Conservation (phyloP, 2,329 filamentous ascomycete genomes). For the Penicillium nordicum region DNA sequence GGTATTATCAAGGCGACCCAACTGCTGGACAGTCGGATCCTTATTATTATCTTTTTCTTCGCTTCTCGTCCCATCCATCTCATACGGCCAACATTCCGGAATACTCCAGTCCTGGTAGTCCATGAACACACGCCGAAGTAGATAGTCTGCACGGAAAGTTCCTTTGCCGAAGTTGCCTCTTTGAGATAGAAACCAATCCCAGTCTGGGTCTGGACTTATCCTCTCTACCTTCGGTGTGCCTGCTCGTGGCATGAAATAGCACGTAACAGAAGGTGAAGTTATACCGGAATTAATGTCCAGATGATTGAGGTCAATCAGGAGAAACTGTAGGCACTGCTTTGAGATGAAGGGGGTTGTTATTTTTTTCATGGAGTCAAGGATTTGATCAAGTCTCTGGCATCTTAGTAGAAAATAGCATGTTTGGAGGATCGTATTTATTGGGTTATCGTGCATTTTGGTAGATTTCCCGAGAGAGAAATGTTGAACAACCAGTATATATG, state of each 20-base stretch:
- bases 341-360: background rate
- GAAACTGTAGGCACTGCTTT: background rate
- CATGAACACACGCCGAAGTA: background rate
- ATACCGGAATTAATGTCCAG: background rate
- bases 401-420: background rate
- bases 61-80: background rate
- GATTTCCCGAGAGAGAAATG: too few species aligned
- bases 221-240: background rate
- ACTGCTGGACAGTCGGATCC: background rate
- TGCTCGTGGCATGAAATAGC: background rate
- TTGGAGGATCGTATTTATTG: background rate
- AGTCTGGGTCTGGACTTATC: background rate
- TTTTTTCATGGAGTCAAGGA: background rate
- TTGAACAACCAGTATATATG: background rate
- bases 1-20: background rate
- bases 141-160: background rate
- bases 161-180: background rate
- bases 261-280: background rate
- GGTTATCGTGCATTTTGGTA: background rate
- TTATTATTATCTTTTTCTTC: too few species aligned
- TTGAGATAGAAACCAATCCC: slow-evolving; percentile 1
- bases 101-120: background rate
- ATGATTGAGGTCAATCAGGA: background rate
- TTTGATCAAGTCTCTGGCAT: background rate
- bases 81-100: background rate